phyloP scores from a whole-genome alignment of 1,139 yeast species.

The Suhomyces taliae region DNA sequence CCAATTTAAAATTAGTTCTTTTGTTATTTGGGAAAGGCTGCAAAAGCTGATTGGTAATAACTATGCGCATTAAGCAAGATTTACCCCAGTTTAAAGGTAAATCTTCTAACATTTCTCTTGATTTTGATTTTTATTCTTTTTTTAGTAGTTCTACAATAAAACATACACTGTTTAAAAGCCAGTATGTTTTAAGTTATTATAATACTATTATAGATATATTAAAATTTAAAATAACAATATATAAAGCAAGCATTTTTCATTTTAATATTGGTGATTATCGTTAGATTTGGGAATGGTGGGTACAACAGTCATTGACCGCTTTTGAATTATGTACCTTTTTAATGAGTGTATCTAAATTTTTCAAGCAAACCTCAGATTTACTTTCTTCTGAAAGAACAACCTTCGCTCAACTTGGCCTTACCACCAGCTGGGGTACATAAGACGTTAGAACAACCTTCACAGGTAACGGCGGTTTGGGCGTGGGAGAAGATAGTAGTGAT shows the following conservation, averaged over 20 bases:
- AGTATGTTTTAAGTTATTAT: too few species aligned
- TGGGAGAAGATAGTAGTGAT: constrained; percentile 99
- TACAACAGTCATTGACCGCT: constrained; percentile 4
- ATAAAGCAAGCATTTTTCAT: constrained; percentile 4
- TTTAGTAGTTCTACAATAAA: not conserved
- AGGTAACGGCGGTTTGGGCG: constrained; percentile 99
- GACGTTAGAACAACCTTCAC: constrained; percentile 97
- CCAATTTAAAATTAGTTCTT: constrained; percentile 1
- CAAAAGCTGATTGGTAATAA: too few species aligned
- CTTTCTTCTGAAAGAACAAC: constrained; percentile 99
- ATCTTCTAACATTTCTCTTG: too few species aligned
- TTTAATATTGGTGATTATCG: constrained; percentile 8
- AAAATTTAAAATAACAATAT: constrained; percentile 7
- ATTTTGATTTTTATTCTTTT: not conserved
- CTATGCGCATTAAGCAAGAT: too few species aligned
- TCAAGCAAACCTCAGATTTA: constrained; percentile 36
- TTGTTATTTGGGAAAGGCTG: not conserved
- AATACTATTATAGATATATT: constrained; percentile 10
- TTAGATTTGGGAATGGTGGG: constrained; percentile 6
- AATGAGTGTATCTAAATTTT: constrained; percentile 4
- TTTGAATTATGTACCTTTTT: constrained; percentile 7
- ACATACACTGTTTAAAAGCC: too few species aligned
- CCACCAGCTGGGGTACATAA: constrained; percentile 99
- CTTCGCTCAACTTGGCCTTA: constrained; percentile 98
- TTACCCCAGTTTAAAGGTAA: not conserved